phyloP scores from a whole-genome alignment of 306 rosid species.

The Prinsepia uniflora region DNA sequence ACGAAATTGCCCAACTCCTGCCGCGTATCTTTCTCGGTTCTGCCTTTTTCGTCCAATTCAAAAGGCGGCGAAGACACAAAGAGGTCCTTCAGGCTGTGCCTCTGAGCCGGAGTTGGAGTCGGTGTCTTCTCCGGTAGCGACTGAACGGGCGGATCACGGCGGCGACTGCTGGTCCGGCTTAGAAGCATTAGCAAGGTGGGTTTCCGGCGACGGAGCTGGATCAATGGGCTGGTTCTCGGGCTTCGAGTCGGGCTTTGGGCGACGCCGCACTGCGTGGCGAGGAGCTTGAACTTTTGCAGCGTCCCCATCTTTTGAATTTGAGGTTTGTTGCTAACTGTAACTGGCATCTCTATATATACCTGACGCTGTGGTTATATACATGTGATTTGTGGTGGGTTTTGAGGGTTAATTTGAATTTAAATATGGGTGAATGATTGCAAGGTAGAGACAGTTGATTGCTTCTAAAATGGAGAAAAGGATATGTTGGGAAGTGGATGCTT shows the following conservation, averaged over 20 bases:
- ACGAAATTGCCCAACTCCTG: conserved; percentile 10
- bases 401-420: conserved; percentile 48
- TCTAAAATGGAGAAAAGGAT: conserved; percentile 36
- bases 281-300: conserved; percentile 73
- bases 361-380: not conserved
- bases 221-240: conserved; percentile 71
- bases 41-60: conserved; percentile 17
- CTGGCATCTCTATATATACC: not conserved
- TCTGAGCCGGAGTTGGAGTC: conserved; percentile 26
- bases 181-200: conserved; percentile 59
- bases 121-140: conserved; percentile 21
- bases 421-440: conserved; percentile 29
- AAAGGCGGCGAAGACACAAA: conserved; percentile 63
- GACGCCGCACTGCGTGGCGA: conserved; percentile 73
- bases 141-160: conserved; percentile 28
- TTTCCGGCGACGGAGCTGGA: conserved; percentile 69
- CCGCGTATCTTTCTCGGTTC: conserved; percentile 5
- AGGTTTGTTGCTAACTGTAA: conserved; percentile 14
- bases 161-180: conserved; percentile 37
- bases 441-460: conserved; percentile 37
- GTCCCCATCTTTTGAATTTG: conserved; percentile 51
- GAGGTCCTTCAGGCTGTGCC: conserved; percentile 59
- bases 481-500: conserved; percentile 41
- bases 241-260: conserved; percentile 67
- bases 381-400: not conserved